phyloP scores from a whole-genome alignment of 495 filamentous ascomycete genomes.

The Viridothelium virens region DNA sequence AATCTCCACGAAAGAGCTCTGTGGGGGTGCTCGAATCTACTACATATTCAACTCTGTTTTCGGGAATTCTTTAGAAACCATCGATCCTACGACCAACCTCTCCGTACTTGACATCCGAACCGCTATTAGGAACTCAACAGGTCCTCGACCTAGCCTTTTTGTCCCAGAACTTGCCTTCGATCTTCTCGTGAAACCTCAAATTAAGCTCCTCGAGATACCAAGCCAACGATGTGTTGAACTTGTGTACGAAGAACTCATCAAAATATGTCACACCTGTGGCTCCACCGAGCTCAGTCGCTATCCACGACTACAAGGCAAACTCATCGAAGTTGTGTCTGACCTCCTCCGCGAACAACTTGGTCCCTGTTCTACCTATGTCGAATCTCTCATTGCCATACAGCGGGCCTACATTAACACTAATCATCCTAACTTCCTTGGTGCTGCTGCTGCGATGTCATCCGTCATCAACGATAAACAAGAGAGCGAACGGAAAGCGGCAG shows the following conservation, averaged over 20 bases:
- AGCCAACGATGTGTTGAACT: constrained; percentile 95
- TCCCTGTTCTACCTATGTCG: constrained; percentile 81
- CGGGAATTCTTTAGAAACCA: constrained; percentile 89
- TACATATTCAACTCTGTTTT: constrained; percentile 99
- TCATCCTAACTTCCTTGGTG: constrained; percentile 96
- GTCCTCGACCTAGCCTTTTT: constrained; percentile 88
- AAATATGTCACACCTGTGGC: constrained; percentile 98
- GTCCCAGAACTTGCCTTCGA: constrained; percentile 98
- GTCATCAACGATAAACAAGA: constrained; percentile 93
- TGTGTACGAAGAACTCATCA: constrained; percentile 98
- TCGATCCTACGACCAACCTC: constrained; percentile 90
- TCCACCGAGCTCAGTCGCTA: constrained; percentile 87
- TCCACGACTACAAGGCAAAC: constrained; percentile 87
- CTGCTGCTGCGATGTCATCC: constrained; percentile 94
- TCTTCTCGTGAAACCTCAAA: constrained; percentile 94
- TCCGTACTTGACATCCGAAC: constrained; percentile 96
- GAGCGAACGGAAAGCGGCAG: constrained; percentile 69
- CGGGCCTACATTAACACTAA: constrained; percentile 99
- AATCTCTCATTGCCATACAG: constrained; percentile 94
- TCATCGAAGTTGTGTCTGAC: constrained; percentile 97
- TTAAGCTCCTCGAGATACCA: constrained; percentile 91
- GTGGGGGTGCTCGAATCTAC: constrained; percentile 93
- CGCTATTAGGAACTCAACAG: constrained; percentile 96
- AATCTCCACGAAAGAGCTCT: constrained; percentile 97
- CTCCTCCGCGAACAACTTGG: constrained; percentile 87